Conservation (phyloP, 75 land plant species). For the Cunninghamia lanceolata region DNA sequence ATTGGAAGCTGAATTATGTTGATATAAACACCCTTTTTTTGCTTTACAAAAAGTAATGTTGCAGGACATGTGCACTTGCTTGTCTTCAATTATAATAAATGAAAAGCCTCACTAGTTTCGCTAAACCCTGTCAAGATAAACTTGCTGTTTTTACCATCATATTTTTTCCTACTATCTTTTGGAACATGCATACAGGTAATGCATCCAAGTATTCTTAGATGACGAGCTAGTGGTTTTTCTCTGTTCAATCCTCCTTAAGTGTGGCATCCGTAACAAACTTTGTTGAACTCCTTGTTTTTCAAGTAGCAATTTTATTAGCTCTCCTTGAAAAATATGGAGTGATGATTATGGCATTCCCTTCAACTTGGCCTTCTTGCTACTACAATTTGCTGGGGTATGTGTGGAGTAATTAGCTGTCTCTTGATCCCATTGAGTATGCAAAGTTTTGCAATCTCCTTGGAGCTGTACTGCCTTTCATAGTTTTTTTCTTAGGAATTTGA, state of each 20-base stretch:
- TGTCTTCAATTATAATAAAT: no score
- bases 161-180: neutral
- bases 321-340: neutral
- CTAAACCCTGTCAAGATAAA: no score
- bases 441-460: neutral
- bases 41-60: no score
- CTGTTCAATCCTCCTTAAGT: neutral
- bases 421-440: neutral
- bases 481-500: neutral
- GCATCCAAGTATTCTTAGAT: neutral
- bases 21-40: no score
- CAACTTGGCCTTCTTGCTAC: neutral
- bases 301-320: neutral
- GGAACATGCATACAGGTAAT: neutral
- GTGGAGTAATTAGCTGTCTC: neutral
- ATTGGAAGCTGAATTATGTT: no score
- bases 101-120: no score
- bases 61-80: no score
- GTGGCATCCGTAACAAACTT: neutral
- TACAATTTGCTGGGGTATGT: neutral
- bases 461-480: neutral
- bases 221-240: neutral
- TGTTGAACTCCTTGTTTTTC: neutral
- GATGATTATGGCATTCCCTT: neutral
- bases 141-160: neutral